Evolutionary conservation across 371 early-diverging fungal species (phyloP).

Genomic region (Basidiobolus heterosporus): DNA sequence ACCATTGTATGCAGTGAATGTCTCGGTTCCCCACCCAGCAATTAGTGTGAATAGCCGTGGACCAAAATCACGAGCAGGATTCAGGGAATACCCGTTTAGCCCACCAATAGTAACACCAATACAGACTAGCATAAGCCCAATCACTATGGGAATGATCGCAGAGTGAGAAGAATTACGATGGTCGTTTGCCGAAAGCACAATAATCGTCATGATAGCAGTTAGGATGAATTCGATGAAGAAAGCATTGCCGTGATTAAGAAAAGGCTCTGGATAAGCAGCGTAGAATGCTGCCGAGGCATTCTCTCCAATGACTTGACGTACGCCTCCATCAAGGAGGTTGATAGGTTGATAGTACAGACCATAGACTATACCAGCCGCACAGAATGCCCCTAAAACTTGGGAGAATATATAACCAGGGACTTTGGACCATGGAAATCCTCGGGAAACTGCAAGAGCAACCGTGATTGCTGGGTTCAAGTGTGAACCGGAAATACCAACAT

Average conservation of each 20-base stretch:
- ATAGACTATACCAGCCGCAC: constrained; percentile 44
- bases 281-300: constrained; percentile 52
- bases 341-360: constrained; percentile 19
- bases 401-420: constrained; percentile 35
- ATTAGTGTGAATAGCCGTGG: constrained; percentile 60
- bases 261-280: constrained; percentile 37
- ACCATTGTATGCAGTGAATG: constrained; percentile 40
- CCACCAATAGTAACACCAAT: constrained; percentile 8
- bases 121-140: constrained; percentile 40
- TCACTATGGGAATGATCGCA: neutral
- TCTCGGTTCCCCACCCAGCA: constrained; percentile 57
- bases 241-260: constrained; percentile 26
- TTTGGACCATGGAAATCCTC: constrained; percentile 42
- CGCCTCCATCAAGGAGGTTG: constrained; percentile 42
- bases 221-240: constrained; percentile 58
- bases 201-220: constrained; percentile 47
- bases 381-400: constrained; percentile 49
- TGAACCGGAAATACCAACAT: constrained; percentile 21
- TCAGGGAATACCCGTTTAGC: constrained; percentile 53
- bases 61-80: constrained; percentile 80
- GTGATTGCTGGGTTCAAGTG: constrained; percentile 73
- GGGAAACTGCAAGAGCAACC: constrained; percentile 41
- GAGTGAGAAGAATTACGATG: constrained; percentile 19
- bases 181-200: constrained; percentile 53
- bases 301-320: constrained; percentile 15